A percentile compares a stretch with the other conserved stretches of the same genome.
phyloP scores from a whole-genome alignment of 169 alveolate species.

The Toxoplasma gondii region DNA sequence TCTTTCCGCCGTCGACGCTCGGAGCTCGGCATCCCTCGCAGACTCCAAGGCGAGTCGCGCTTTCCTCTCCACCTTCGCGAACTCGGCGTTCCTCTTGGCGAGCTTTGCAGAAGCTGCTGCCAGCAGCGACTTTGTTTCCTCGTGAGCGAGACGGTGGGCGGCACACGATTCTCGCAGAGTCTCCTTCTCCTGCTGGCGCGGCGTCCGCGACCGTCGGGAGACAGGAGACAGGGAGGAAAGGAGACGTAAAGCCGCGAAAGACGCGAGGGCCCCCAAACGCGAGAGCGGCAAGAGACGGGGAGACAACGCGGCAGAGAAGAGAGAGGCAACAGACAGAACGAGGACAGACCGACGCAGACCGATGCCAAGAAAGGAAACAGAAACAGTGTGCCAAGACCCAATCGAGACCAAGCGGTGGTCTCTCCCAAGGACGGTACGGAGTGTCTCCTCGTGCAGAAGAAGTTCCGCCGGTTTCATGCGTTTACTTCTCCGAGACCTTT shows the following conservation, averaged over 20 bases:
- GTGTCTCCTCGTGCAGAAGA: no score
- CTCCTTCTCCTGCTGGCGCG: neutral
- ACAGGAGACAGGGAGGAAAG: neutral
- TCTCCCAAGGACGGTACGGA: no score
- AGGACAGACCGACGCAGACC: neutral
- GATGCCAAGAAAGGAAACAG: neutral
- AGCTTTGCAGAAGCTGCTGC: neutral
- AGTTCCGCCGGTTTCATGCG: no score
- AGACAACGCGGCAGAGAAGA: neutral
- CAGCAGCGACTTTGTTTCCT: neutral
- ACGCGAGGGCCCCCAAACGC: neutral
- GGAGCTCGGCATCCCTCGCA: neutral
- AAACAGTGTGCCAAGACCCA: no score
- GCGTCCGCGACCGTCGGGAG: neutral
- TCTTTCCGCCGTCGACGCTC: neutral
- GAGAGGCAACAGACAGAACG: neutral
- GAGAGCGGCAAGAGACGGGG: neutral
- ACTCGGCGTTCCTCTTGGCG: neutral
- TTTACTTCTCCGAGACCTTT: no score
- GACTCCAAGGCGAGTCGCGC: neutral
- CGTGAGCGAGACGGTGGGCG: neutral
- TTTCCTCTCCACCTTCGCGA: neutral
- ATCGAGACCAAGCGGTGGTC: no score
- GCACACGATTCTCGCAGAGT: neutral
- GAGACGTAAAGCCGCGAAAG: neutral